Evolutionary conservation across 2,329 filamentous ascomycete genomes (phyloP).

Genomic region (Fusarium multiceps): DNA sequence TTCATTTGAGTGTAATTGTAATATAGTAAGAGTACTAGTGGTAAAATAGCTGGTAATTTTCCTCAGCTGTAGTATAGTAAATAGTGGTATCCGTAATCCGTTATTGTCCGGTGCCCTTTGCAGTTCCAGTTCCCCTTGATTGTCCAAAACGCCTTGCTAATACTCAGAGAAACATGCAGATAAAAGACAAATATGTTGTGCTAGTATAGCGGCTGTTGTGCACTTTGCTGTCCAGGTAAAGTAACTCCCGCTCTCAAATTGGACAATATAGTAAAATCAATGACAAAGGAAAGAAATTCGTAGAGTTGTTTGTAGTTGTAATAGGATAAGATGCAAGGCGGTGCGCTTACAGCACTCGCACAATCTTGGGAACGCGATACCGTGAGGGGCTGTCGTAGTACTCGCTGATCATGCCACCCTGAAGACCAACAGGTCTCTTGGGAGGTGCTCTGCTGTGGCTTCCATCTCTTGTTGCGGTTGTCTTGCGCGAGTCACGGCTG

Average conservation of each 20-base stretch:
- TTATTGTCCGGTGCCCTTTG: conserved; percentile 24
- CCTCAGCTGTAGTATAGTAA: conserved; percentile 24
- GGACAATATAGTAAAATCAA: neutral
- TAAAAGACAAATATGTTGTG: conserved; percentile 1
- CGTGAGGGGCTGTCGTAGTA: conserved; percentile 42
- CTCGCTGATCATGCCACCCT: conserved; percentile 39
- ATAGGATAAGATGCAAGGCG: neutral
- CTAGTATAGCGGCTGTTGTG: conserved; percentile 30
- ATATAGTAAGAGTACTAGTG: conserved; percentile 28
- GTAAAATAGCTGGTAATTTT: conserved; percentile 24
- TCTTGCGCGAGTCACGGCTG: conserved; percentile 29
- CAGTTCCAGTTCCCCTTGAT: neutral
- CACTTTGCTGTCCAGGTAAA: conserved; percentile 5
- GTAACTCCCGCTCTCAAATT: conserved; percentile 17
- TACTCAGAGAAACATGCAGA: conserved; percentile 15
- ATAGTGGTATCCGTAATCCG: conserved; percentile 31
- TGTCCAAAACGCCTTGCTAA: conserved; percentile 39
- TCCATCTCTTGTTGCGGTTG: conserved; percentile 17
- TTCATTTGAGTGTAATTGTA: conserved; percentile 24
- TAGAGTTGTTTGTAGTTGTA: neutral
- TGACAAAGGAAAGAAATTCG: conserved; percentile 18
- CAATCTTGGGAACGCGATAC: conserved; percentile 38
- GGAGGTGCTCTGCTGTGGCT: conserved; percentile 16
- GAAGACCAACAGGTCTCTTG: conserved; percentile 25
- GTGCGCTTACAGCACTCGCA: conserved; percentile 30